These are phyloP conservation scores for Fusarium cyanostomum DNA, from an alignment of 2,329 filamentous ascomycete genomes.

Conservation along the genomic window DNA sequence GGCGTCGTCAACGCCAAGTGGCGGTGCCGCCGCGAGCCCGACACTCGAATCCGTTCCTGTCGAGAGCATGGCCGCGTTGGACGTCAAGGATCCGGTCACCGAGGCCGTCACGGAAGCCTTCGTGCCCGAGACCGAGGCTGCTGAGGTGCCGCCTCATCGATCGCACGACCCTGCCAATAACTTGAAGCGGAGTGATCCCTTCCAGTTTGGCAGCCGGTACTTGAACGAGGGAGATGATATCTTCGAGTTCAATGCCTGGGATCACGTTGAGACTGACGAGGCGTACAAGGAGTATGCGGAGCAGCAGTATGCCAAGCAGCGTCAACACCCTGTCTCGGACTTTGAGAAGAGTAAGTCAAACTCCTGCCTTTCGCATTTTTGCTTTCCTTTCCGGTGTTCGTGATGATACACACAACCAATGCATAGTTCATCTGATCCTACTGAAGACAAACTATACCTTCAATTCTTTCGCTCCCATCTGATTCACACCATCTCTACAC, in stretches of 20 bases:
- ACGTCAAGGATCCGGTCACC: conserved; percentile 40
- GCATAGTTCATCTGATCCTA: conserved; percentile 77
- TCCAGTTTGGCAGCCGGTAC: conserved; percentile 91
- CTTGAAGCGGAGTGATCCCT: conserved; percentile 89
- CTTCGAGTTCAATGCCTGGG: conserved; percentile 99
- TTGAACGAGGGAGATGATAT: conserved; percentile 87
- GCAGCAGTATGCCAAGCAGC: conserved; percentile 85
- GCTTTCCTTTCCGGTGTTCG: conserved; percentile 47
- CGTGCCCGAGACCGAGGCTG: conserved; percentile 22
- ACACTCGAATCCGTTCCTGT: conserved; percentile 30
- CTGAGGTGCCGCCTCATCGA: conserved; percentile 64
- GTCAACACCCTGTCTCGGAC: conserved; percentile 85
- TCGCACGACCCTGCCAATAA: conserved; percentile 78
- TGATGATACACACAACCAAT: conserved; percentile 68
- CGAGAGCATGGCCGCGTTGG: conserved; percentile 40
- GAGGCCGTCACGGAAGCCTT: conserved; percentile 25
- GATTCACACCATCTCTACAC: conserved; percentile 49
- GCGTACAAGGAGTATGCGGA: conserved; percentile 87
- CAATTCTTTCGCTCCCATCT: conserved; percentile 80
- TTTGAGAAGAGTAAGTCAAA: conserved; percentile 81
- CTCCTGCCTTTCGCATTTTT: conserved; percentile 1
- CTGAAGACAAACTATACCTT: conserved; percentile 70
- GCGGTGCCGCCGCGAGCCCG: conserved; percentile 30
- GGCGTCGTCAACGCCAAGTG: conserved; percentile 40
- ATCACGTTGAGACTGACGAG: conserved; percentile 94